Evolutionary conservation across 495 filamentous ascomycete genomes (phyloP), one percentile per base, ranked within the genome.

Genomic region (Annulohypoxylon maeteangense): DNA sequence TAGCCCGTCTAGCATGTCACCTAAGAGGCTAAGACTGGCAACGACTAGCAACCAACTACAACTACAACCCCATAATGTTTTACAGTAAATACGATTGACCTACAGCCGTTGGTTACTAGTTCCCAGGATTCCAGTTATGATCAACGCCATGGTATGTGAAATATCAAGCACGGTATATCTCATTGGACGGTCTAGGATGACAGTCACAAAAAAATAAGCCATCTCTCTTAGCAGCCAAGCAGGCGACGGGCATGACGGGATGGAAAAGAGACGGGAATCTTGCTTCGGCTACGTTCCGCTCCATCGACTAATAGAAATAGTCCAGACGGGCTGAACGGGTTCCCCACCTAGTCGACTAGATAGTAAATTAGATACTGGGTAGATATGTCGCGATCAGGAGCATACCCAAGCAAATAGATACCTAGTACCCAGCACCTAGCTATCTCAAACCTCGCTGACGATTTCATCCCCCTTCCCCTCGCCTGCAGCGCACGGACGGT

Each of bases 231-330:
- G 38, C 29, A 31, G 44, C 22, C 36, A 54, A 55, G 53, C 45
- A 62, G 47, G 10, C 48, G 16, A 44, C 53, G 45, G 42, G 50
- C n/a, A 62, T n/a, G 42, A 50, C 31, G 50, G 47, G 23, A 62
- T 18, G 38, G 38, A 44, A 27, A 44, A 23, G 34, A 59, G 51
- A 48, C 62, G 53, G 48, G 65, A 51, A 62, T 54, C 65, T 65
- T 58, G 61, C 56, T 72, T 65, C 65, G 70, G 70, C 65, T 66
- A 23, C 65, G 65, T 65, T 55, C 70, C 70, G 70, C 51, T 57
- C 54, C 40, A 68, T 22, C 48, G 54, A 34, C 54, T 65, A 56
- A 23, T 56, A 29, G 40, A 67, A 47, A 60, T 65, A 65, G 69
- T 38, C 47, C 55, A 65, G 20, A n/a, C 53, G 59, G 60, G 47